Evolutionary conservation across 2,329 filamentous ascomycete species (phyloP).

Genomic region (Sclerotinia nivalis): DNA sequence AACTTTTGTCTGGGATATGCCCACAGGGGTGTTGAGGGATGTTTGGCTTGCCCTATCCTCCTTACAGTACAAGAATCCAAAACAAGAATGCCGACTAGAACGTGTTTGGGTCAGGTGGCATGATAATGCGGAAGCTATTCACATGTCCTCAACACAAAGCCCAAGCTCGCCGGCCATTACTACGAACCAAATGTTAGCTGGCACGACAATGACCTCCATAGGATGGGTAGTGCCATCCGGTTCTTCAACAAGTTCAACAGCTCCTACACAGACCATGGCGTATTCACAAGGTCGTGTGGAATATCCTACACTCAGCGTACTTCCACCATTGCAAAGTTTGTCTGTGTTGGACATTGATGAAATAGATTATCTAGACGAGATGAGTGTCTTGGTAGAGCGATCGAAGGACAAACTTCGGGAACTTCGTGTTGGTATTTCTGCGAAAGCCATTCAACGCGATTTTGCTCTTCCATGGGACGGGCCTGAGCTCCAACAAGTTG

Average conservation of each 20-base stretch:
- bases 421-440: slow-evolving; percentile 71
- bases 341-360: slow-evolving; percentile 82
- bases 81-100: slow-evolving; percentile 66
- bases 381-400: slow-evolving; percentile 73
- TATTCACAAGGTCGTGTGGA: slow-evolving; percentile 64
- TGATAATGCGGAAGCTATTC: slow-evolving; percentile 56
- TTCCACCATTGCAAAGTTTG: slow-evolving; percentile 72
- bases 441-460: slow-evolving; percentile 47
- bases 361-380: slow-evolving; percentile 78
- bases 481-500: slow-evolving; percentile 61
- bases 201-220: slow-evolving; percentile 47
- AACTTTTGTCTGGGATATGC: slow-evolving; percentile 87
- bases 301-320: slow-evolving; percentile 75
- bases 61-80: slow-evolving; percentile 56
- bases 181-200: slow-evolving; percentile 39
- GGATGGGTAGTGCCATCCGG: slow-evolving; percentile 43
- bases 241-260: slow-evolving; percentile 30
- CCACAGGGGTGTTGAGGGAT: slow-evolving; percentile 77
- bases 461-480: slow-evolving; percentile 66
- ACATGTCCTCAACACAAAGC: slow-evolving; percentile 34
- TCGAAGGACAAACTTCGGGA: slow-evolving; percentile 68
- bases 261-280: slow-evolving; percentile 37
- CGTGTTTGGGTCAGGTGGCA: slow-evolving; percentile 82
- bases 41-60: slow-evolving; percentile 79
- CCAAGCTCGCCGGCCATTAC: slow-evolving; percentile 30